Evolutionary conservation across 2,329 filamentous ascomycete species (phyloP).

Genomic region (Fusarium kyushuense): DNA sequence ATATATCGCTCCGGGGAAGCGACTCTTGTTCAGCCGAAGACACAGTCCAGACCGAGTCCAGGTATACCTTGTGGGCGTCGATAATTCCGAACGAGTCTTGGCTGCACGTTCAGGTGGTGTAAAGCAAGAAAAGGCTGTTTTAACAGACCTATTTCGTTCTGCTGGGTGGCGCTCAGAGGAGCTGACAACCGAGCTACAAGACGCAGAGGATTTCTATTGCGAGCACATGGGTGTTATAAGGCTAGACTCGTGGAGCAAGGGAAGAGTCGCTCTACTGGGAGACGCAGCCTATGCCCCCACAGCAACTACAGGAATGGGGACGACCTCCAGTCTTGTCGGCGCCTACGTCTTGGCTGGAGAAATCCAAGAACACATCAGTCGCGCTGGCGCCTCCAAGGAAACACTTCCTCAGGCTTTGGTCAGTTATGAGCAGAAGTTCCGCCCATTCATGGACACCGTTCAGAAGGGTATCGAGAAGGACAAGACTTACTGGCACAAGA

Average conservation of each 20-base stretch:
- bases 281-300: slow-evolving; percentile 66
- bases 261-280: slow-evolving; percentile 64
- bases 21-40: slow-evolving; percentile 46
- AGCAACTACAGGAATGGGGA: slow-evolving; percentile 63
- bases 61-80: background rate
- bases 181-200: slow-evolving; percentile 2
- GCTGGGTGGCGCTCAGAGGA: background rate
- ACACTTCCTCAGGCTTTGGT: background rate
- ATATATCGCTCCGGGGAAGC: slow-evolving; percentile 36
- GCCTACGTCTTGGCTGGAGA: slow-evolving; percentile 70
- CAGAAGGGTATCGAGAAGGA: slow-evolving; percentile 4
- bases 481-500: background rate
- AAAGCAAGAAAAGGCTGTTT: background rate
- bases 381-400: background rate
- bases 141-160: background rate
- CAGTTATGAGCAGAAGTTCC: background rate
- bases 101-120: background rate
- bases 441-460: background rate
- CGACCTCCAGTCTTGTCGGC: slow-evolving; percentile 60
- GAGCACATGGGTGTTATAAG: slow-evolving; percentile 1
- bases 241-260: slow-evolving; percentile 57
- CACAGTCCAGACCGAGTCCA: background rate
- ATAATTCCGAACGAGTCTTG: background rate
- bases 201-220: slow-evolving; percentile 61
- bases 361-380: slow-evolving; percentile 12